Evolutionary conservation across 2,329 filamentous ascomycete genomes (phyloP), one percentile per base, ranked within the genome.

Genomic region (Cladosporium sp.): DNA sequence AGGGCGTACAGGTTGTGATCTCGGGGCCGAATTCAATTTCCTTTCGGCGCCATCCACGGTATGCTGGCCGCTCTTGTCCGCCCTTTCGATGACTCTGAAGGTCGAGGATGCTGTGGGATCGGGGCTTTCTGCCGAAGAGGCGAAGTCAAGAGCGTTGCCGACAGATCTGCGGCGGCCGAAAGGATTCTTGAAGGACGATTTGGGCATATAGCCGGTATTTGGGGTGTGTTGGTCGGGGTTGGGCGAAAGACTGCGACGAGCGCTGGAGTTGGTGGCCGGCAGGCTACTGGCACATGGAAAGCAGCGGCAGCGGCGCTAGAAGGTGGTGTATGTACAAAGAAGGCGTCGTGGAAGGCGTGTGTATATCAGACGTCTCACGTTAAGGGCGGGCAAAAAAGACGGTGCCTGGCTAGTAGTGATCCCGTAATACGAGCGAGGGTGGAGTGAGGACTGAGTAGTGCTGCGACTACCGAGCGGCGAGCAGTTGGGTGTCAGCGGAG

Each of bases 21-120:
- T 66, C 33, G 60, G 35, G n/a, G 65, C 61, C 29, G 56, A 57
- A 33, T 35, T 60, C 52, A 63, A 31, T 55, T 52, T 57, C 31
- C 60, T 64, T 49, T 67, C 61, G 37, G 67, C 66, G 37, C 68
- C 68, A 67, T 72, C 69, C 70, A 71, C 72, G 21, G 68, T 67
- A n/a, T 69, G 64, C 52, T 66, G 76, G 16, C 80, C 81, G 68
- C 78, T 80, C 68, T 78, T 79, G 55, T 79, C 77, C 18, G 82
- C 80, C 66, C 84, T 80, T 68, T 85, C 83, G 65, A 86, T 78
- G 52, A 86, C 84, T 26, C 81, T 79, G 72, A 86, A 86, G n/a
- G 83, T 84, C 26, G 82, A 74, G 35, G 67, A 63, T 23, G 62
- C 61, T 28, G 69, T 58, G 28, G 67, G 28, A 37, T 69, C 57